Base-by-base conservation (phyloP, 257 asterid species). In the Rhazya stricta region DNA sequence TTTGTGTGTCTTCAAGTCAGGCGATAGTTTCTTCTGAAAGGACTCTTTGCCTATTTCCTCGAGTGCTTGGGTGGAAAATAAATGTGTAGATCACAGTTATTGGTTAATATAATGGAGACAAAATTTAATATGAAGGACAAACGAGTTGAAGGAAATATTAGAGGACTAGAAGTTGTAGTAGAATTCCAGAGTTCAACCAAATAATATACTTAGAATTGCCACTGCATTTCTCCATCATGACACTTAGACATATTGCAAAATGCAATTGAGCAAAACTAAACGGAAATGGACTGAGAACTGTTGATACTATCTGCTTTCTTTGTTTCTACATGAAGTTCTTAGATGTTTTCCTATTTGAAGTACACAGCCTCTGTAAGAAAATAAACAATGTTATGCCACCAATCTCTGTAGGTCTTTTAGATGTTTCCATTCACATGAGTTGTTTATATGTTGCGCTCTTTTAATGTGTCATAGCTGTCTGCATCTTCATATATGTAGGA, bases 401-500 rank as follows among this genome's bases (percentile, higher is more conserved):
- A 30, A 25, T 36, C 23, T 29, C 21, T 11, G 6, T 10, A 15
- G 51, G 36, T 10, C n/a, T 74, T n/a, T 43, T 21, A 45, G 27
- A 19, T 27, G 19, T 41, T 54, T 42, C 61, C 30, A 10, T 68
- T n/a, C 23, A 36, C 39, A 37, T 15, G 15, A 29, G 19, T 32
- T 43, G 62, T 9, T 43, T 45, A 36, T 34, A 10, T 34, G 34
- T 32, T 30, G 21, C 4, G 21, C 58, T 60, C 6, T 54, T 53
- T 4, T 54, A n/a, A 54, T 54, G 8, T 60, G 41, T 19, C 37
- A 36, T 53, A 9, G 62, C 50, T 23, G 19, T 32, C 18, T 71
- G 34, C 37, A 1, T 57, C 36, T 23, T 25, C 68, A n/a, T n/a
- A 19, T 23, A 6, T 82, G 81, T 82, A 95, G 99, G 99, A 95